Conservation (phyloP, 2,329 filamentous ascomycete genomes). For the Penicillium brevicompactum region DNA sequence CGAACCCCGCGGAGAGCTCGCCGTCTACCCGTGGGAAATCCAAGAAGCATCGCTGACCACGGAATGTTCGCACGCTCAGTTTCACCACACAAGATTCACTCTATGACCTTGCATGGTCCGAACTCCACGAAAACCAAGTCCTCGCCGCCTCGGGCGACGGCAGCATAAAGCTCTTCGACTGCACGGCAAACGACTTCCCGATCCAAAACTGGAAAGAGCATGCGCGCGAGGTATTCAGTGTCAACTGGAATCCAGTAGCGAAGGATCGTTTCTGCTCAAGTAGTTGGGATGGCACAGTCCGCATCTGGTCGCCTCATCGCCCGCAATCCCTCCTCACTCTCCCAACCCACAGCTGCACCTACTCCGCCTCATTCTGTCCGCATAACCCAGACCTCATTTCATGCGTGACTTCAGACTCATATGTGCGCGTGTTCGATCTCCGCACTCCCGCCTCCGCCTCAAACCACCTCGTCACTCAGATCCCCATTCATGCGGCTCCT, state of each 20-base stretch:
- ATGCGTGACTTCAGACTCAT: conserved; percentile 84
- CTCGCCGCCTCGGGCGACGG: conserved; percentile 89
- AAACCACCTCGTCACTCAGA: conserved; percentile 80
- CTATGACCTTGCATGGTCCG: conserved; percentile 93
- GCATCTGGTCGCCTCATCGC: conserved; percentile 87
- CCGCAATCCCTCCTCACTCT: conserved; percentile 77
- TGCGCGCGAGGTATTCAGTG: conserved; percentile 87
- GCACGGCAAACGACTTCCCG: conserved; percentile 77
- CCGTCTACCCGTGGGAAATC: neutral
- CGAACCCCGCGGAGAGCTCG: neutral
- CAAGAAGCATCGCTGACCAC: neutral
- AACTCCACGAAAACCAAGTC: conserved; percentile 93
- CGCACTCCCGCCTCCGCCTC: conserved; percentile 81
- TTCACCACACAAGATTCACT: conserved; percentile 98
- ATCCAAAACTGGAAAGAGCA: conserved; percentile 93
- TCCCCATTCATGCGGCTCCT: conserved; percentile 76
- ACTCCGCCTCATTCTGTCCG: conserved; percentile 87
- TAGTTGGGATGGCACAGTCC: conserved; percentile 95
- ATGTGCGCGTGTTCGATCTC: conserved; percentile 88
- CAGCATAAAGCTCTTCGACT: conserved; percentile 91
- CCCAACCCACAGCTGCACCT: conserved; percentile 90
- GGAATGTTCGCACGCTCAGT: conserved; percentile 46
- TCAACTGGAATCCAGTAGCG: conserved; percentile 86
- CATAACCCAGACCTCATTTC: conserved; percentile 84
- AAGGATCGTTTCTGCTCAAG: conserved; percentile 90